phyloP scores from a whole-genome alignment of 805 yeast genomes.

The Yarrowia sp. region DNA sequence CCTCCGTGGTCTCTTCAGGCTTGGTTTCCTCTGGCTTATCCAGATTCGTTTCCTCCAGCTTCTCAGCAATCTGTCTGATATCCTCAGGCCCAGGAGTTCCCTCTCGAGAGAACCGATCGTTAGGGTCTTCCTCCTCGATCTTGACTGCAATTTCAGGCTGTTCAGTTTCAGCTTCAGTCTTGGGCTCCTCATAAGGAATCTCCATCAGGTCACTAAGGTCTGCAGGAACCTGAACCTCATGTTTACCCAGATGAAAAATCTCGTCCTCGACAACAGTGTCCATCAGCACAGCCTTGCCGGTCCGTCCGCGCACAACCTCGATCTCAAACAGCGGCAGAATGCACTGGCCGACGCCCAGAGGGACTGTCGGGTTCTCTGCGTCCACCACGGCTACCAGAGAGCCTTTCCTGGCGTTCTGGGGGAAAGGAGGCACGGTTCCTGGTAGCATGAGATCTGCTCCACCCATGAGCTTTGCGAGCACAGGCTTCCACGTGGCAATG shows the following conservation, averaged over 20 bases:
- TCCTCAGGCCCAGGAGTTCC: constrained; percentile 7
- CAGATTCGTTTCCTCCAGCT: too few species aligned
- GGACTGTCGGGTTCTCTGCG: constrained; percentile 57
- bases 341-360: constrained; percentile 65
- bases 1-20: too few species aligned
- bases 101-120: constrained; percentile 2
- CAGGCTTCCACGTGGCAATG: constrained; percentile 69
- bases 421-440: constrained; percentile 55
- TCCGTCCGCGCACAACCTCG: constrained; percentile 51
- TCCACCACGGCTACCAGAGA: constrained; percentile 70
- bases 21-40: too few species aligned
- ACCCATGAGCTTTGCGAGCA: constrained; percentile 61
- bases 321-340: constrained; percentile 41
- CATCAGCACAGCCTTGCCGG: constrained; percentile 77
- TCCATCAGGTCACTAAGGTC: constrained; percentile 35
- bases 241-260: constrained; percentile 52
- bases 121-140: neutral
- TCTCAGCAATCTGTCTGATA: neutral
- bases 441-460: constrained; percentile 65
- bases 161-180: neutral
- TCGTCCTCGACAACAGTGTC: constrained; percentile 69
- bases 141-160: neutral
- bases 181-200: constrained; percentile 25
- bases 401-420: constrained; percentile 49
- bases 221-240: constrained; percentile 47